Evolutionary conservation across 1,139 yeast genomes (phyloP), one percentile per base, ranked within the genome.

Genomic region (Pichia cactophila): DNA sequence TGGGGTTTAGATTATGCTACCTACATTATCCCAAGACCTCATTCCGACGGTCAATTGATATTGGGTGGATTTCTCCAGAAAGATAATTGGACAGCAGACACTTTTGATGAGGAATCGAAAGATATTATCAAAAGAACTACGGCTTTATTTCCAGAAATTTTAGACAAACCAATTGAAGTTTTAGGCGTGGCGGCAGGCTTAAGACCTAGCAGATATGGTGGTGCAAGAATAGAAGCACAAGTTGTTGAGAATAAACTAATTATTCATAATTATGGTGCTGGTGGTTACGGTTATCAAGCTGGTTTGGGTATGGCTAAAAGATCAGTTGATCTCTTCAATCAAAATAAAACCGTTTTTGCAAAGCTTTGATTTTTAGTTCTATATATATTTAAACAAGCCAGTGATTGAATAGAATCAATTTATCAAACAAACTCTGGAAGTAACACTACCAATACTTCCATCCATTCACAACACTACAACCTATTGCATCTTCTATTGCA

Each of bases 271-370:
- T 83, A 83, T 59, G 94, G 94, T 33, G 87, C 89, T 9, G 74
- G 81, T 42, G 94, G 94, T 0, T 78, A 83, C 50, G 94, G 94
- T 2, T 84, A 78, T 65, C 90, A 83, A 65, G 75, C 85, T 4
- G 88, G 88, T 0, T 70, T 75, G 29, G 88, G 86, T 1, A 81
- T 83, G 83, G 77, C 81, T 3, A 57, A 64, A 42, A 67, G 66
- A 46, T 82, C 80, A 3, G 73, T 78, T 31, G 43, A 47, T n/a
- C 23, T 48, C 23, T 48, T 47, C 29, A 20, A 29, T 17, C 23
- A 44, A 35, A 47, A 47, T 17, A 47, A 23, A 38, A 44, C 39
- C 14, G 20, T 47, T 6, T 17, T 35, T 17, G 42, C 50, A 14
- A 48, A 50, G 33, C 38, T 50, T n/a, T 48, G 26, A 17, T 11